These are phyloP conservation scores for Centrapalus pauciflorus DNA, from an alignment of 129 eudicot species.

Conservation along the genomic window DNA sequence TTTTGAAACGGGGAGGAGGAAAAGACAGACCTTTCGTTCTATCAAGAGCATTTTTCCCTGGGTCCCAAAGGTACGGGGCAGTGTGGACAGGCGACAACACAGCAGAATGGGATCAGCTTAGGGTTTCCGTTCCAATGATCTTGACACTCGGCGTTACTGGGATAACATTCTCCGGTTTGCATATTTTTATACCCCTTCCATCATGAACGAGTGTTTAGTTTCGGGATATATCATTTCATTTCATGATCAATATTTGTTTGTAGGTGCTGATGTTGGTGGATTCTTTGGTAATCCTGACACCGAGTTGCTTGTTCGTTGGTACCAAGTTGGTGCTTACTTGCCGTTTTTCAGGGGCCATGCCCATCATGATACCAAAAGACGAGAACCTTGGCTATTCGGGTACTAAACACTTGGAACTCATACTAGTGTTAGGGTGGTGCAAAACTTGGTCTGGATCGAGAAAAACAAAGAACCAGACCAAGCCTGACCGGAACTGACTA, in stretches of 20 bases:
- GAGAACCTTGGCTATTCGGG: constrained; percentile 99
- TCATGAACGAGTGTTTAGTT: neutral
- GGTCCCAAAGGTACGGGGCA: constrained; percentile 90
- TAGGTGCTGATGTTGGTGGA: constrained; percentile 99
- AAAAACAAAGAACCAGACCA: too few relatives aligned
- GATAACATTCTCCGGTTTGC: constrained; percentile 73
- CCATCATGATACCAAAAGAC: constrained; percentile 97
- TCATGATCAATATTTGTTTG: neutral
- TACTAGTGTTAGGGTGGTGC: too few relatives aligned
- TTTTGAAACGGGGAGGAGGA: constrained; percentile 75
- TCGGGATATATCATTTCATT: neutral
- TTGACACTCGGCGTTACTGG: constrained; percentile 91
- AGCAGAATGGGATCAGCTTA: constrained; percentile 95
- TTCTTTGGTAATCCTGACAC: constrained; percentile 96
- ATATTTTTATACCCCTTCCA: neutral
- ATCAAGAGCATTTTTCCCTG: constrained; percentile 93
- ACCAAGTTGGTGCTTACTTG: constrained; percentile 93
- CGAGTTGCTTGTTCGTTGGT: constrained; percentile 96
- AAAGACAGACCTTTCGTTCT: constrained; percentile 90
- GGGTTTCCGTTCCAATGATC: constrained; percentile 98
- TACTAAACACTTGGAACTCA: constrained; percentile 19
- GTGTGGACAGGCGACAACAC: constrained; percentile 98
- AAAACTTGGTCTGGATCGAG: too few relatives aligned
- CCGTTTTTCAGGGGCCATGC: constrained; percentile 98
- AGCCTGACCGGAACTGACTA: too few relatives aligned